These are phyloP conservation scores for Chalara sp. DNA, from an alignment of 2,329 filamentous ascomycete species.

Conservation along the genomic window DNA sequence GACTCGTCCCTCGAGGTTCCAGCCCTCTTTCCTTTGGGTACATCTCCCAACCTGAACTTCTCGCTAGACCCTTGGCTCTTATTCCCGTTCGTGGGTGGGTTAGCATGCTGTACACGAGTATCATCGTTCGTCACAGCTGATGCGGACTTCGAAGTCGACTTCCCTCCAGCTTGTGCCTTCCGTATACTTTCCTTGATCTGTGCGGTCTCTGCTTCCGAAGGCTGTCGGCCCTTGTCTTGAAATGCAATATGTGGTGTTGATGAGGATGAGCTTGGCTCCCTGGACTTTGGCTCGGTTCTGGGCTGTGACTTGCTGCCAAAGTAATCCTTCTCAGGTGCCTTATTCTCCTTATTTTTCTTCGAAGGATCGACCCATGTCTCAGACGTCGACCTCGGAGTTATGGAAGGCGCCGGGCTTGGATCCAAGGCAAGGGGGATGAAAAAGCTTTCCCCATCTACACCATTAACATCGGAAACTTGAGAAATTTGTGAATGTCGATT, in stretches of 20 bases:
- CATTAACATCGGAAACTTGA: slow-evolving; percentile 37
- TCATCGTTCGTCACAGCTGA: slow-evolving; percentile 19
- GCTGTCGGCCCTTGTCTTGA: slow-evolving; percentile 71
- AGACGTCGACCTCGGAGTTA: slow-evolving; percentile 47
- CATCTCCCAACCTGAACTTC: slow-evolving; percentile 75
- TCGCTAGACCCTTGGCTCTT: slow-evolving; percentile 36
- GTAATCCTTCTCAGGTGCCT: slow-evolving; percentile 45
- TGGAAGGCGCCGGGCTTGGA: slow-evolving; percentile 49
- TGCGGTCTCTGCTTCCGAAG: slow-evolving; percentile 52
- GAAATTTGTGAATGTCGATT: slow-evolving; percentile 68
- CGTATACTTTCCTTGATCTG: slow-evolving; percentile 40
- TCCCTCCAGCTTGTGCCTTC: slow-evolving; percentile 24
- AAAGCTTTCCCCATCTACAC: slow-evolving; percentile 47
- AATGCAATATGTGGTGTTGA: slow-evolving; percentile 87
- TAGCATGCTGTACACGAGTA: slow-evolving; percentile 21
- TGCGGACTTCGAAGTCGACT: slow-evolving; percentile 19
- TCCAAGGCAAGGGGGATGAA: slow-evolving; percentile 73
- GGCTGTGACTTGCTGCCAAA: slow-evolving; percentile 40
- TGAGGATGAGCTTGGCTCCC: slow-evolving; percentile 39
- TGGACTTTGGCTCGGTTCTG: slow-evolving; percentile 9
- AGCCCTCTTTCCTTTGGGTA: slow-evolving; percentile 58
- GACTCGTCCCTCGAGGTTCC: slow-evolving; percentile 30
- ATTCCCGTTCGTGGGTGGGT: slow-evolving; percentile 23
- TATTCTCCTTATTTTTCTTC: slow-evolving; percentile 31
- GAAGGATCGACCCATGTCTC: slow-evolving; percentile 39